Evolutionary conservation across 2,329 filamentous ascomycete genomes (phyloP).

Genomic region (Dactylellina cionopaga): DNA sequence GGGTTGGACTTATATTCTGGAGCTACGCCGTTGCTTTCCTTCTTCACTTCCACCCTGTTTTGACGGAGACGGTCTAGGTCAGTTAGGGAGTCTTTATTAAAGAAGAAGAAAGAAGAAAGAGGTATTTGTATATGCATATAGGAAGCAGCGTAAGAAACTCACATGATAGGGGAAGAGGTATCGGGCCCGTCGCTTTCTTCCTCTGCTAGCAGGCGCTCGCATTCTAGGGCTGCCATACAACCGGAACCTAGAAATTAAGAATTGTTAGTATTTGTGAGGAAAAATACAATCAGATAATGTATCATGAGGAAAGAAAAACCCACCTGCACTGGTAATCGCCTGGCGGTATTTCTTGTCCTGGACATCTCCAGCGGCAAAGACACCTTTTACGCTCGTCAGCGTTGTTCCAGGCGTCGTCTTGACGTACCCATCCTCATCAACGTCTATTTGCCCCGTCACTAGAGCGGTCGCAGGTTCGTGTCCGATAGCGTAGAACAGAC

Average conservation of each 20-base stretch:
- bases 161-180: conserved; percentile 45
- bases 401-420: conserved; percentile 88
- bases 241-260: conserved; percentile 73
- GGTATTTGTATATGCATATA: not conserved
- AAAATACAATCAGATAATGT: not conserved
- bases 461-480: conserved; percentile 93
- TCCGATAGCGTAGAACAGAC: conserved; percentile 95
- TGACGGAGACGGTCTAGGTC: not conserved
- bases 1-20: conserved; percentile 49
- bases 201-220: conserved; percentile 89
- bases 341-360: conserved; percentile 99
- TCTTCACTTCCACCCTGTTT: conserved; percentile 45
- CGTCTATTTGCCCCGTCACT: conserved; percentile 88
- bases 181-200: conserved; percentile 60
- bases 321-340: conserved; percentile 95
- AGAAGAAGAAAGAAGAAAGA: too few relatives aligned
- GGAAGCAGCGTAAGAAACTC: not conserved
- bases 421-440: conserved; percentile 90
- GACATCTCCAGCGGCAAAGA: conserved; percentile 96
- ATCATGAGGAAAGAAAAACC: conserved; percentile 60
- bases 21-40: conserved; percentile 52
- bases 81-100: conserved; percentile 12
- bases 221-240: conserved; percentile 93
- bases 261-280: conserved; percentile 4
- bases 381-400: conserved; percentile 85